phyloP scores from a whole-genome alignment of 345 rosid genomes.

The Salix caprea region DNA sequence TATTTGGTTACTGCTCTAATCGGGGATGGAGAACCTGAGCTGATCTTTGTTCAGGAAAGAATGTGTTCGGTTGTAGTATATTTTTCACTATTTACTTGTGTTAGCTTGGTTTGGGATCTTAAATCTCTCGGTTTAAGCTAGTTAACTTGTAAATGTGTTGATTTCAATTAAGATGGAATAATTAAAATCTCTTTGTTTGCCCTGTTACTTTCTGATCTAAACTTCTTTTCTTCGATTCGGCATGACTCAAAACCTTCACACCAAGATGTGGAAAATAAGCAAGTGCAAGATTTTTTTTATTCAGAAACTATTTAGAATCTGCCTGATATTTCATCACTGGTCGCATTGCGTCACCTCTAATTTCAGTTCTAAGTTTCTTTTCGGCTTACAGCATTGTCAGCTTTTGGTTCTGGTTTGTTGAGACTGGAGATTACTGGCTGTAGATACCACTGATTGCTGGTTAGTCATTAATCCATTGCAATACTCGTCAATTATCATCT shows the following conservation, averaged over 20 bases:
- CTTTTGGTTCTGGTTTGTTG: background rate
- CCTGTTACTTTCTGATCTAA: background rate
- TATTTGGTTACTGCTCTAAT: background rate
- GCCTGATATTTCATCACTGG: background rate
- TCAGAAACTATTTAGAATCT: background rate
- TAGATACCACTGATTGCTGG: background rate
- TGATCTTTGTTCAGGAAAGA: background rate
- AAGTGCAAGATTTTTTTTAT: background rate
- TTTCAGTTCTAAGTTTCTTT: background rate
- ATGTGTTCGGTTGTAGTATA: background rate
- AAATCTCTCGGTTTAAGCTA: background rate
- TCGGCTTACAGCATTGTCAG: background rate
- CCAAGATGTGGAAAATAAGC: background rate
- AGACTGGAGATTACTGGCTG: background rate
- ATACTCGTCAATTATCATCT: slow-evolving; percentile 17
- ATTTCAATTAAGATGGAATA: background rate
- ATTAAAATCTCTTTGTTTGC: background rate
- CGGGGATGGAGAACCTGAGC: background rate
- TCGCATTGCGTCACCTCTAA: background rate
- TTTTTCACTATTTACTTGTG: background rate
- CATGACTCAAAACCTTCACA: background rate
- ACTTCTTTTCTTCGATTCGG: background rate
- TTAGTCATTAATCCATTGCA: background rate
- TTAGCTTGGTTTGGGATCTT: background rate
- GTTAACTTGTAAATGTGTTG: background rate